Evolutionary conservation across 2,329 filamentous ascomycete species (phyloP).

Genomic region (Apiospora koreana): DNA sequence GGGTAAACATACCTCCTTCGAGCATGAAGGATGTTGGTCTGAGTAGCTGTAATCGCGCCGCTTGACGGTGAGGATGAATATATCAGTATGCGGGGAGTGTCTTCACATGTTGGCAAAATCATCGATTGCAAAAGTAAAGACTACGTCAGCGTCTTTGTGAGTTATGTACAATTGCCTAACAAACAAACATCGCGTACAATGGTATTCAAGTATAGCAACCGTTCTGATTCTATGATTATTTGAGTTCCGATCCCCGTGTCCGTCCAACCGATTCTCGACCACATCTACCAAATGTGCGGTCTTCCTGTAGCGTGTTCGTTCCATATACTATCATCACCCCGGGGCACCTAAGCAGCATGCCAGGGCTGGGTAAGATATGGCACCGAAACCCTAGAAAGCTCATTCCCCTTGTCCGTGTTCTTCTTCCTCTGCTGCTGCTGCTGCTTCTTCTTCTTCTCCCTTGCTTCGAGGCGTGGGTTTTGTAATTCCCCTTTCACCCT

Average conservation of each 20-base stretch:
- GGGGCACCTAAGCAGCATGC: not conserved
- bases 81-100: not conserved
- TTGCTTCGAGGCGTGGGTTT: not conserved
- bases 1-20: not conserved
- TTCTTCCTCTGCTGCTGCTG: not conserved
- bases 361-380: not conserved
- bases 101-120: not conserved
- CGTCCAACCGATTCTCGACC: not conserved
- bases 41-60: no score
- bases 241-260: not conserved
- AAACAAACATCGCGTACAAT: slow-evolving; percentile 7
- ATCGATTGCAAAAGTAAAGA: not conserved
- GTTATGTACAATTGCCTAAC: not conserved
- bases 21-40: no score
- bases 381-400: not conserved
- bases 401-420: not conserved
- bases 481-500: not conserved
- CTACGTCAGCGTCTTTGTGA: not conserved
- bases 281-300: not conserved
- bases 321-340: not conserved
- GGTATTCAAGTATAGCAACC: slow-evolving; percentile 7
- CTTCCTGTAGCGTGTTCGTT: not conserved
- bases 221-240: not conserved
- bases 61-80: not conserved
- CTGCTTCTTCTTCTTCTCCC: not conserved